Percentiles rank a stretch among this genome's conserved stretches.
These are phyloP conservation scores for Holtermannia corniformis DNA, from an alignment of 768 basidiomycete genomes.

Conservation along the genomic window DNA sequence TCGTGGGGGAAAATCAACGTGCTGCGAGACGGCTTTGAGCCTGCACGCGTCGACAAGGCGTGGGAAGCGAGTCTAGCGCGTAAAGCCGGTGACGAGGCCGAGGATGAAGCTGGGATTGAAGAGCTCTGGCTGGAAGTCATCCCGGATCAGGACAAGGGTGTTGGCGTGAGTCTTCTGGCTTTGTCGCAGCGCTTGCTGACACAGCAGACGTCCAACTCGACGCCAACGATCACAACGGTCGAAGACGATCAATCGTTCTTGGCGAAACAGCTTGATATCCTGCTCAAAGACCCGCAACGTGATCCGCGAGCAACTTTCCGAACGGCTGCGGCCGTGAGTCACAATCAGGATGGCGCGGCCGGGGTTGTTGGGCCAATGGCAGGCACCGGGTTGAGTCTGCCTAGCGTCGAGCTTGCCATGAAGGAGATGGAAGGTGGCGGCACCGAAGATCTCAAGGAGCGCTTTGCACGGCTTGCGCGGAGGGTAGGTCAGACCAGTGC, in stretches of 20 bases:
- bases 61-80: conserved; percentile 26
- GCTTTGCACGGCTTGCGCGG: conserved; percentile 29
- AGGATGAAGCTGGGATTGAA: conserved; percentile 58
- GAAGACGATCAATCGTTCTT: conserved; percentile 87
- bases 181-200: neutral
- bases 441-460: conserved; percentile 31
- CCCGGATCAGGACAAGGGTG: conserved; percentile 55
- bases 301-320: conserved; percentile 84
- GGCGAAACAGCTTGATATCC: conserved; percentile 79
- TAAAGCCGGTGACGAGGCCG: conserved; percentile 69
- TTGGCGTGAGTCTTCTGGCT: conserved; percentile 50
- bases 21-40: conserved; percentile 82
- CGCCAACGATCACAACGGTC: conserved; percentile 49
- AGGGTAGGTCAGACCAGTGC: conserved; percentile 11
- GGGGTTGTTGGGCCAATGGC: conserved; percentile 92
- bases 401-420: conserved; percentile 77
- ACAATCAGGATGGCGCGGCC: conserved; percentile 9
- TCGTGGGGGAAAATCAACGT: conserved; percentile 93
- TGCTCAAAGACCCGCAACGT: conserved; percentile 76
- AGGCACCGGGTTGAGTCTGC: conserved; percentile 72
- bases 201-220: conserved; percentile 1
- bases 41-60: conserved; percentile 41
- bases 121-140: conserved; percentile 63
- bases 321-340: conserved; percentile 48
- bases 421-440: conserved; percentile 66